Conservation (phyloP, 2,329 filamentous ascomycete genomes). For the Sarocladiaceae sp. region DNA sequence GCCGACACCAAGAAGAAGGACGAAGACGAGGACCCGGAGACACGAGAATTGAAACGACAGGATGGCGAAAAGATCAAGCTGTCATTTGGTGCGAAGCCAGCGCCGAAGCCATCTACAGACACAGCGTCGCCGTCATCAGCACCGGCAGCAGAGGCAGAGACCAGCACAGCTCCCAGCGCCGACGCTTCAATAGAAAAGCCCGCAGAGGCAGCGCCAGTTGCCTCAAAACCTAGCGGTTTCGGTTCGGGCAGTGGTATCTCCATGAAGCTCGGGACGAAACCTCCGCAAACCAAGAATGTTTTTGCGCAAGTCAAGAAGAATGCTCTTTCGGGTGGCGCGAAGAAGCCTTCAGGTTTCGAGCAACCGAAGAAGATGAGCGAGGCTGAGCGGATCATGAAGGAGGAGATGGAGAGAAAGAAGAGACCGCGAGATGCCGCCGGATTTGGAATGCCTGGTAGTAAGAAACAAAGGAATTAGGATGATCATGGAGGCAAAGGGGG, state of each 20-base stretch:
- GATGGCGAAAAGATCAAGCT: conserved; percentile 75
- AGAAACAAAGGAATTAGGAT: conserved; percentile 43
- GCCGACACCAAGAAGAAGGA: conserved; percentile 36
- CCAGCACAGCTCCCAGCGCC: conserved; percentile 13
- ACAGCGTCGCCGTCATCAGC: background rate
- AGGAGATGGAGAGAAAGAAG: conserved; percentile 74
- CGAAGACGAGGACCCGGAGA: conserved; percentile 35
- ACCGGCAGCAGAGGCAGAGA: conserved; percentile 15
- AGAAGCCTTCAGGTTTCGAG: conserved; percentile 55
- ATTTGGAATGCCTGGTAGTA: conserved; percentile 41
- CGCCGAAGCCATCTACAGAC: conserved; percentile 13
- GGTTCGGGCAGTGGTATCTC: conserved; percentile 45
- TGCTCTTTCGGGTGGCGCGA: conserved; percentile 52
- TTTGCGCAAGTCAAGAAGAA: conserved; percentile 68
- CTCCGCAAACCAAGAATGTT: conserved; percentile 67
- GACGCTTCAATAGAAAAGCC: conserved; percentile 12
- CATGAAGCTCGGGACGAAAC: conserved; percentile 60
- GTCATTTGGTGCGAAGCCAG: conserved; percentile 53
- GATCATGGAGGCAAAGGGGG: background rate
- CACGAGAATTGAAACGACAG: conserved; percentile 50
- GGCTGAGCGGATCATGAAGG: conserved; percentile 84
- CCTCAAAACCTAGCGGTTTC: conserved; percentile 28
- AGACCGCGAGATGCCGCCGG: conserved; percentile 46
- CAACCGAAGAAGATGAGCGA: conserved; percentile 82
- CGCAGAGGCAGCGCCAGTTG: conserved; percentile 12